phyloP scores from a whole-genome alignment of 495 filamentous ascomycete species.

The Cercophora newfieldiana region DNA sequence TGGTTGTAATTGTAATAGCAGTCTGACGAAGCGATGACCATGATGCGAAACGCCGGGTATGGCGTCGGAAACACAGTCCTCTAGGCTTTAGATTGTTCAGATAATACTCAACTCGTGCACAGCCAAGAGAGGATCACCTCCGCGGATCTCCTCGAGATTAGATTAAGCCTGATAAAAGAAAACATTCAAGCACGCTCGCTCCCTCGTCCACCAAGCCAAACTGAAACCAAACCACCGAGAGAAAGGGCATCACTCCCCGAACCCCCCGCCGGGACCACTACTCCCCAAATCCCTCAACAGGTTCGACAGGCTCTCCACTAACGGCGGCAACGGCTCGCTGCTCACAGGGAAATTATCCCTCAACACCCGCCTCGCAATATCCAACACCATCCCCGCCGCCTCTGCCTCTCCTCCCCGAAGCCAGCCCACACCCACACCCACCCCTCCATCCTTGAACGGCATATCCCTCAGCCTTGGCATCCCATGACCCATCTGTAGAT shows the following conservation, averaged over 20 bases:
- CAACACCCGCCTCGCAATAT: conserved; percentile 17
- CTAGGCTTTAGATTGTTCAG: too few species aligned
- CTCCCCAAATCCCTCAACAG: conserved; percentile 25
- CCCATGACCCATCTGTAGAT: conserved; percentile 24
- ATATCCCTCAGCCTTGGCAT: conserved; percentile 17
- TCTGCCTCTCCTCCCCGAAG: conserved; percentile 1
- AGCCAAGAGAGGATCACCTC: too few species aligned
- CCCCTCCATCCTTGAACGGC: neutral
- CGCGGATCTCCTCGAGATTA: too few species aligned
- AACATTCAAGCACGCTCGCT: neutral
- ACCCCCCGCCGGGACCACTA: neutral
- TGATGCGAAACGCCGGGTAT: too few species aligned
- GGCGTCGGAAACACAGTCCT: too few species aligned
- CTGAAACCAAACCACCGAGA: neutral
- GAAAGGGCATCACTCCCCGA: neutral
- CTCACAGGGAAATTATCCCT: conserved; percentile 25
- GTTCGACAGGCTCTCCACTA: conserved; percentile 26
- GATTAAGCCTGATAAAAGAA: too few species aligned
- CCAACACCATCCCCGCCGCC: conserved; percentile 9
- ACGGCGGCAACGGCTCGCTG: conserved; percentile 26
- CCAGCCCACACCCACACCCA: neutral
- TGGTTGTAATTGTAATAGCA: neutral
- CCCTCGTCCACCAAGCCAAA: too few species aligned
- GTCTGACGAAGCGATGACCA: too few species aligned
- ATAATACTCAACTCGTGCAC: too few species aligned